These are phyloP conservation scores for Aspergillus transmontanensis DNA, from an alignment of 2,329 filamentous ascomycete genomes.

Conservation along the genomic window DNA sequence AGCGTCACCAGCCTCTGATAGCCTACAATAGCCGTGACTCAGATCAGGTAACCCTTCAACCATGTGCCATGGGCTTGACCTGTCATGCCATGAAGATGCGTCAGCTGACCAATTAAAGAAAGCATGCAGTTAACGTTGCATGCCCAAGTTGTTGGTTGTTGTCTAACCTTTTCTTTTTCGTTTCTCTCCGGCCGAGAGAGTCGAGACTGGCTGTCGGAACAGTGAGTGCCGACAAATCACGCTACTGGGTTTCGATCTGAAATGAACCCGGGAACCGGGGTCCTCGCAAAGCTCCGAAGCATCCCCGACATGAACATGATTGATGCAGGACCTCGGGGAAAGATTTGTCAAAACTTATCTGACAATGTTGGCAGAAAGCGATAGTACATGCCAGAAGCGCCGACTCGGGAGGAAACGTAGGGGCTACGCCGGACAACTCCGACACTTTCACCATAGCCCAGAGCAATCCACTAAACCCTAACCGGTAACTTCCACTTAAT, in stretches of 20 bases:
- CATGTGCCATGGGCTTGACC: not conserved
- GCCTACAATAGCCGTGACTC: not conserved
- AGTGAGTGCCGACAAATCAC: not conserved
- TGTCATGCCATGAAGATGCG: not conserved
- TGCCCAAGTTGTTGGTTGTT: not conserved
- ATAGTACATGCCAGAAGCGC: conserved; percentile 10
- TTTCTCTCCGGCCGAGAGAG: not conserved
- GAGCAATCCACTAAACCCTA: not conserved
- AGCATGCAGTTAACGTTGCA: not conserved
- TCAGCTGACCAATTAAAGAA: not conserved
- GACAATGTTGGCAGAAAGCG: conserved; percentile 8
- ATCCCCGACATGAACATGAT: not conserved
- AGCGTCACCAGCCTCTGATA: not conserved
- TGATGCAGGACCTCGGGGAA: not conserved
- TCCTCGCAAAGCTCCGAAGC: not conserved
- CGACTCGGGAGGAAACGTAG: not conserved
- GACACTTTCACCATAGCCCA: not conserved
- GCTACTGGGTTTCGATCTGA: not conserved
- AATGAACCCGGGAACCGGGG: not conserved
- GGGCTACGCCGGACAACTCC: conserved; percentile 8
- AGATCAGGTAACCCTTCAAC: not conserved
- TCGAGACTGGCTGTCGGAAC: not conserved
- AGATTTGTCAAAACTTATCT: not conserved
- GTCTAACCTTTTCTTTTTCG: not conserved
- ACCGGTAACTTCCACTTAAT: not conserved